These are phyloP conservation scores for Isabelozyma pseudorhagii DNA, from an alignment of 805 yeast species.

Conservation along the genomic window DNA sequence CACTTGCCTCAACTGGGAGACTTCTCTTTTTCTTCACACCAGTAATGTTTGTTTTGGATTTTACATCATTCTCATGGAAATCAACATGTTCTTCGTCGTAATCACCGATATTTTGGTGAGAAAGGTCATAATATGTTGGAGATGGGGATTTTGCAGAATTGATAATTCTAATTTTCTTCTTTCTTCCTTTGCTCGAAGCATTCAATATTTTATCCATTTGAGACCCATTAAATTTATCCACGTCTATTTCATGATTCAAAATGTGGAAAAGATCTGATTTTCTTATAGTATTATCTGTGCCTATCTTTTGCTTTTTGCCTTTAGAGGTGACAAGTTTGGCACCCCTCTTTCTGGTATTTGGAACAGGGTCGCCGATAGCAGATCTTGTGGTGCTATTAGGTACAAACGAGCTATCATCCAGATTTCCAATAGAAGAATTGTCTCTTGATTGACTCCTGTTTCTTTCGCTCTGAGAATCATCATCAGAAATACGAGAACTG, in stretches of 20 bases:
- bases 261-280: neutral
- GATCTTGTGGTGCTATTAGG: neutral
- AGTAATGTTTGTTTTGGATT: neutral
- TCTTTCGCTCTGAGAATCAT: no score
- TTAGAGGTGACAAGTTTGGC: neutral
- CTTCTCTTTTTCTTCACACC: neutral
- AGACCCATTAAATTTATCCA: conserved; percentile 12
- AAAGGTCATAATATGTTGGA: conserved; percentile 17
- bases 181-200: conserved; percentile 15
- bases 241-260: neutral
- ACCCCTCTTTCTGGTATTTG: neutral
- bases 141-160: conserved; percentile 9
- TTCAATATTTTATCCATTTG: conserved; percentile 14
- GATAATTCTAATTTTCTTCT: conserved; percentile 15
- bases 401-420: no score
- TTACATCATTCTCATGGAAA: conserved; percentile 2
- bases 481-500: no score
- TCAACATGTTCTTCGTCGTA: conserved; percentile 30
- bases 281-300: neutral
- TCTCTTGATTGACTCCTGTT: neutral
- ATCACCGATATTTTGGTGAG: conserved; percentile 32
- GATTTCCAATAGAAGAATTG: neutral
- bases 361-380: neutral
- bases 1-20: neutral
- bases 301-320: neutral